Conservation (phyloP, 169 alveolate genomes). For the Plasmodium malariae region DNA sequence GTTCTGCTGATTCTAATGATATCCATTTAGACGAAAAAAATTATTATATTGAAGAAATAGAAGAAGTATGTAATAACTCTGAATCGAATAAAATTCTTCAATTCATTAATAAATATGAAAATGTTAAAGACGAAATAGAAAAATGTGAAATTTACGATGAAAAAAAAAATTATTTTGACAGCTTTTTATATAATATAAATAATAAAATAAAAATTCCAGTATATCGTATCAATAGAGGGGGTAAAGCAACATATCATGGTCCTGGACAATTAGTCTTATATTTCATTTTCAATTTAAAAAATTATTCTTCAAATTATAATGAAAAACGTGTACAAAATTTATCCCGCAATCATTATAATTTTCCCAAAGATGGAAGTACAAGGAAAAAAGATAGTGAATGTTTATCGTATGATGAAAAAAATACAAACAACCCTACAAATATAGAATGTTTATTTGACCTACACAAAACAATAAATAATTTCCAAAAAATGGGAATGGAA, state of each 20-base stretch:
- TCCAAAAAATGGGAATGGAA: conserved; percentile 67
- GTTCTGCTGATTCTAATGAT: conserved; percentile 67
- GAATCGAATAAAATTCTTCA: conserved; percentile 12
- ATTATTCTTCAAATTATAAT: conserved; percentile 61
- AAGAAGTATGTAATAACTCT: conserved; percentile 22
- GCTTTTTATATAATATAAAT: conserved; percentile 5
- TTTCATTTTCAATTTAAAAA: conserved; percentile 79
- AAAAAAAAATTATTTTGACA: conserved; percentile 29
- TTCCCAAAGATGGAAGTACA: conserved; percentile 13
- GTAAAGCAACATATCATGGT: conserved; percentile 84
- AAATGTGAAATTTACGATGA: conserved; percentile 38
- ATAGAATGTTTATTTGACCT: conserved; percentile 60
- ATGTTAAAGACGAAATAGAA: conserved; percentile 6
- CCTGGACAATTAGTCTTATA: conserved; percentile 85
- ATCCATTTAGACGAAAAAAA: conserved; percentile 28
- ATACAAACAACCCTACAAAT: not conserved
- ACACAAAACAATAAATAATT: conserved; percentile 65
- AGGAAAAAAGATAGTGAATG: conserved; percentile 4
- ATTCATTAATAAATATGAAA: conserved; percentile 19
- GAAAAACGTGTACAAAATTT: conserved; percentile 26
- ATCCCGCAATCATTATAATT: conserved; percentile 21
- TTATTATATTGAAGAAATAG: conserved; percentile 63
- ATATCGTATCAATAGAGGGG: conserved; percentile 83
- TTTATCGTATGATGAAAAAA: not conserved
- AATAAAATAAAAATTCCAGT: conserved; percentile 48